Conservation (phyloP, 495 filamentous ascomycete genomes). For the Bombardia bombarda region DNA sequence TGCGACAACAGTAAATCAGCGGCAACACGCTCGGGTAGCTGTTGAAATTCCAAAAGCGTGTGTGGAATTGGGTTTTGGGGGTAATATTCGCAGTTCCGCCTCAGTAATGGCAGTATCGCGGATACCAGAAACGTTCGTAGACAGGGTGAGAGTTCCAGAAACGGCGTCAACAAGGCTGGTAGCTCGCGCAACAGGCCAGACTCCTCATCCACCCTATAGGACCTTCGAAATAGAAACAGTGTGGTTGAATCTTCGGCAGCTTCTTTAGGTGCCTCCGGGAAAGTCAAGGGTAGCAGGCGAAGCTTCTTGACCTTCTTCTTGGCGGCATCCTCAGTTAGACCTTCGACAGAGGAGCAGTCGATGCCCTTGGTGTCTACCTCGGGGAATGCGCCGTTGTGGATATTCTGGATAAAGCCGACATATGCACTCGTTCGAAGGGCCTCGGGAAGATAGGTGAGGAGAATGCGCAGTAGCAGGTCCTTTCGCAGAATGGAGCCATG, state of each 20-base stretch:
- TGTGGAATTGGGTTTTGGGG: constrained; percentile 46
- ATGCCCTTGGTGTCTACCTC: constrained; percentile 26
- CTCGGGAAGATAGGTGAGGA: constrained; percentile 82
- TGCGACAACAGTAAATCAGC: constrained; percentile 63
- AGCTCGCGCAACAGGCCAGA: constrained; percentile 69
- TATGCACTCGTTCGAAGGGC: constrained; percentile 59
- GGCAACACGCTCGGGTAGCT: constrained; percentile 52
- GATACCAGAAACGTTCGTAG: constrained; percentile 73
- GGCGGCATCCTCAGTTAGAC: constrained; percentile 57
- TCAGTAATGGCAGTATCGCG: constrained; percentile 65
- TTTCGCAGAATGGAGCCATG: constrained; percentile 50
- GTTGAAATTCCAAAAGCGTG: constrained; percentile 54
- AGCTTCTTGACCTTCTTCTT: constrained; percentile 63
- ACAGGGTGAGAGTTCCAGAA: constrained; percentile 57
- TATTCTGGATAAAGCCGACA: constrained; percentile 47
- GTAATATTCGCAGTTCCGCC: constrained; percentile 82
- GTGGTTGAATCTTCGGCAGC: constrained; percentile 49
- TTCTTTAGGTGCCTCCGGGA: constrained; percentile 36
- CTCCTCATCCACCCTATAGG: constrained; percentile 68
- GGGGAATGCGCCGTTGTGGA: constrained; percentile 37
- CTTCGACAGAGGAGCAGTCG: constrained; percentile 52
- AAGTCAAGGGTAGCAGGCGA: constrained; percentile 53
- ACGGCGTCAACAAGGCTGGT: constrained; percentile 63
- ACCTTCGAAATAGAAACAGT: constrained; percentile 67
- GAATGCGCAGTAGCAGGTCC: constrained; percentile 66